phyloP scores from a whole-genome alignment of 1,284 basidiomycete genomes.

The Rhodotorula sp. region DNA sequence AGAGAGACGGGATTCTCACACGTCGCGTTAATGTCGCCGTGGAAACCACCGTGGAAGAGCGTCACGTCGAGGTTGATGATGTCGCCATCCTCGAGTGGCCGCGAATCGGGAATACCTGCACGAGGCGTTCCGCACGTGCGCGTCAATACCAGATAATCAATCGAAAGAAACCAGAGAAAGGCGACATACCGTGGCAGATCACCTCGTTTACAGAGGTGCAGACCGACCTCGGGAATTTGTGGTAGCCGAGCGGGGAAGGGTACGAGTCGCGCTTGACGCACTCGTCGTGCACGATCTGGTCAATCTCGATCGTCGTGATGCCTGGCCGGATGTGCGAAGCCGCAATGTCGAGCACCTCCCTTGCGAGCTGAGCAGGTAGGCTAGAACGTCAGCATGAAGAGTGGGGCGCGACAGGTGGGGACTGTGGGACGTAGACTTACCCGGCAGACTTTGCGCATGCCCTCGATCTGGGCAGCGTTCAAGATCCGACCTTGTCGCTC shows the following conservation, averaged over 20 bases:
- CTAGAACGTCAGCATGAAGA: background rate
- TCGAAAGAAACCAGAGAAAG: constrained; percentile 10
- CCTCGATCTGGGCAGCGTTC: constrained; percentile 66
- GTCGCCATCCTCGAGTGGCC: constrained; percentile 83
- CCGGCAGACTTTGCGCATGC: constrained; percentile 72
- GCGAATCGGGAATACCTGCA: constrained; percentile 80
- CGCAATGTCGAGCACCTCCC: constrained; percentile 88
- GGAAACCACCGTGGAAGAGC: constrained; percentile 69
- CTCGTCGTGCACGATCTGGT: constrained; percentile 92
- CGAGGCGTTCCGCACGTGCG: background rate
- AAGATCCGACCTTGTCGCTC: constrained; percentile 56
- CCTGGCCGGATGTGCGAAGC: constrained; percentile 83
- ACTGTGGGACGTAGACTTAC: constrained; percentile 55
- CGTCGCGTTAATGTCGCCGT: constrained; percentile 80
- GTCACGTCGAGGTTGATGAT: constrained; percentile 82
- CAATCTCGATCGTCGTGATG: constrained; percentile 91
- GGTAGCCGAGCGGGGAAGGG: constrained; percentile 91
- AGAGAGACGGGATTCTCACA: constrained; percentile 13
- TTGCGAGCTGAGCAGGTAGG: constrained; percentile 61
- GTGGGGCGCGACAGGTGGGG: constrained; percentile 7
- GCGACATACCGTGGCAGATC: constrained; percentile 71
- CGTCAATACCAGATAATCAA: background rate
- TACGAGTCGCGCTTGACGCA: constrained; percentile 88
- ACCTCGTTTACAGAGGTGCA: constrained; percentile 93
- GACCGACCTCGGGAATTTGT: constrained; percentile 89